Evolutionary conservation across 1,139 yeast genomes (phyloP).

Genomic region (Pichia sp.): DNA sequence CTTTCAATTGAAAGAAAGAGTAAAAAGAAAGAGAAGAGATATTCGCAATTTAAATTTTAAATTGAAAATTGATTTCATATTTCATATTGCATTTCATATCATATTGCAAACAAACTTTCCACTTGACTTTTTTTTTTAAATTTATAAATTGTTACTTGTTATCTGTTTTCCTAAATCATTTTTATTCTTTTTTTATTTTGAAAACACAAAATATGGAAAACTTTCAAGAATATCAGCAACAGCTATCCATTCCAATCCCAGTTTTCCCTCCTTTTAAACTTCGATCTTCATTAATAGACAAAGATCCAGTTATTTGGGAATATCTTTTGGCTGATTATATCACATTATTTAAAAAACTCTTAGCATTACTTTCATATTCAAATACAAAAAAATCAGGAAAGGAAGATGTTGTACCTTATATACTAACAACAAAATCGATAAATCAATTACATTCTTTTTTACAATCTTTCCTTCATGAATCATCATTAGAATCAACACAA

Average conservation of each 20-base stretch:
- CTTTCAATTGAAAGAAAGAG: too few species aligned
- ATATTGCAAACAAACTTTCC: too few species aligned
- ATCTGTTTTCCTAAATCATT: too few species aligned
- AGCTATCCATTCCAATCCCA: conserved; percentile 47
- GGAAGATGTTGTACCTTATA: conserved; percentile 15
- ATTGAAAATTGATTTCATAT: too few species aligned
- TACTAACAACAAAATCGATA: conserved; percentile 45
- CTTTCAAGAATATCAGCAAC: conserved; percentile 2
- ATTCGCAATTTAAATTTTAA: too few species aligned
- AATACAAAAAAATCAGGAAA: background rate
- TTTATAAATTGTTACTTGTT: too few species aligned
- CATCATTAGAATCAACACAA: conserved; percentile 51
- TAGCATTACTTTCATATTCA: conserved; percentile 21
- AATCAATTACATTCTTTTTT: conserved; percentile 55
- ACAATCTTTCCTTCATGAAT: conserved; percentile 52
- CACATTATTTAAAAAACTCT: conserved; percentile 41
- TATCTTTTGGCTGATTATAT: conserved; percentile 63
- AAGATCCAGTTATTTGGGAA: conserved; percentile 79
- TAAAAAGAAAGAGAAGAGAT: too few species aligned
- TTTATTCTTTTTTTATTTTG: too few species aligned
- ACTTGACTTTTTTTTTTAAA: too few species aligned
- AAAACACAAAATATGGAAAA: too few species aligned
- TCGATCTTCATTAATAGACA: conserved; percentile 67
- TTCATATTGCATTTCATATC: too few species aligned
- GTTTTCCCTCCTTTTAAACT: conserved; percentile 68